These are phyloP conservation scores for Mortierella antarctica DNA, from an alignment of 192 early-diverging fungal species.

Conservation along the genomic window DNA sequence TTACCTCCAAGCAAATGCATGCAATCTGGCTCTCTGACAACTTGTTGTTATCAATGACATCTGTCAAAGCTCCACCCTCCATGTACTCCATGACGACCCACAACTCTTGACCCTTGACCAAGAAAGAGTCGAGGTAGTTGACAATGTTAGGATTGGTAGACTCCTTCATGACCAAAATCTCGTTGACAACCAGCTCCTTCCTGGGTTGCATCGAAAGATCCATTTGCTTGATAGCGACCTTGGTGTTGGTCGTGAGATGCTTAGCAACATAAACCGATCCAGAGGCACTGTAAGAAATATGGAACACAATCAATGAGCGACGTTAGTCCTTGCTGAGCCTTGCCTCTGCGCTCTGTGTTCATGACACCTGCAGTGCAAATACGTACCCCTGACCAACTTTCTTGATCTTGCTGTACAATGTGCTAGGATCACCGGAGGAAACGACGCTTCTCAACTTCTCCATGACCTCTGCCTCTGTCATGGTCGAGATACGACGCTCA, in stretches of 20 bases:
- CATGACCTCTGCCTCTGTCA: constrained; percentile 97
- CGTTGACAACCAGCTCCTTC: constrained; percentile 93
- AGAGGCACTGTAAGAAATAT: constrained; percentile 72
- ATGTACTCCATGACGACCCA: constrained; percentile 99
- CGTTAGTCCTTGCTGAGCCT: neutral
- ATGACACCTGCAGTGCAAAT: neutral
- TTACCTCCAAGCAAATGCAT: constrained; percentile 90
- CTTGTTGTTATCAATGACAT: constrained; percentile 95
- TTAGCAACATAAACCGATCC: constrained; percentile 98
- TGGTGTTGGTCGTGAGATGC: constrained; percentile 73
- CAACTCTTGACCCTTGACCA: constrained; percentile 86
- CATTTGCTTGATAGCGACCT: constrained; percentile 97
- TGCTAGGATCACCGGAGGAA: constrained; percentile 89
- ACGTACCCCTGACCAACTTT: constrained; percentile 96
- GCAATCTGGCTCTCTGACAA: constrained; percentile 96
- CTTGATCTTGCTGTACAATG: constrained; percentile 93
- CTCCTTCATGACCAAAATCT: constrained; percentile 96
- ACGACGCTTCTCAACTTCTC: constrained; percentile 92
- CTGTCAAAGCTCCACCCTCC: constrained; percentile 98
- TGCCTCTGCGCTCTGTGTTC: neutral
- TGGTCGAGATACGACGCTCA: constrained; percentile 85
- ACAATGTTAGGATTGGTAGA: constrained; percentile 96
- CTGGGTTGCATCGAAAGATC: constrained; percentile 87
- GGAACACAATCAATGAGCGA: neutral
- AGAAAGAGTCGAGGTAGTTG: constrained; percentile 94